Percentiles rank a stretch among this genome's conserved stretches.
phyloP scores from a whole-genome alignment of 805 yeast species.

The Saccharomycopsis guyanensis region DNA sequence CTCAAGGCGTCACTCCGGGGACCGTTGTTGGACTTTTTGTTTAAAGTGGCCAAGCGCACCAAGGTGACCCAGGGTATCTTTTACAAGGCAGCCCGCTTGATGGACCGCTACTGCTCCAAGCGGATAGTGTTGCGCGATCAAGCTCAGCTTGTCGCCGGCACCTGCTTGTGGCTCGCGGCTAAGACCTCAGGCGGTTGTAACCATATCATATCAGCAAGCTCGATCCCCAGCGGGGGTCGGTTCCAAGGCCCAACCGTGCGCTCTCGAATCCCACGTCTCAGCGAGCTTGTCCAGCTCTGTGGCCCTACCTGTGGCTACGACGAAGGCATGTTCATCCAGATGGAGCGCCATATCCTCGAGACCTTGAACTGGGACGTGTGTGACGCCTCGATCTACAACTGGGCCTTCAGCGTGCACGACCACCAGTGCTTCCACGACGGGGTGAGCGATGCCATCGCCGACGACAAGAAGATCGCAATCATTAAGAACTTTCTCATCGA shows the following conservation, averaged over 20 bases:
- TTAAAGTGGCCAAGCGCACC: slow-evolving; percentile 61
- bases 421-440: slow-evolving; percentile 44
- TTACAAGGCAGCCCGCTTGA: slow-evolving; percentile 62
- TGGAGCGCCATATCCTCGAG: slow-evolving; percentile 69
- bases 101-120: slow-evolving; percentile 87
- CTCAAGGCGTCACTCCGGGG: slow-evolving; percentile 66
- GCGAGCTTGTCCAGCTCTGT: slow-evolving; percentile 66
- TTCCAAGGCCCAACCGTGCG: slow-evolving; percentile 66
- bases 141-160: slow-evolving; percentile 83
- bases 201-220: slow-evolving; percentile 48
- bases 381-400: slow-evolving; percentile 40
- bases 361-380: slow-evolving; percentile 68
- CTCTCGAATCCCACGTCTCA: slow-evolving; percentile 63
- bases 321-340: slow-evolving; percentile 56
- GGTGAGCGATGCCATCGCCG: slow-evolving; percentile 25
- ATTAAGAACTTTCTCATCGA: slow-evolving; percentile 20
- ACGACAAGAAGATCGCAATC: slow-evolving; percentile 15
- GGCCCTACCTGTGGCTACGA: slow-evolving; percentile 56
- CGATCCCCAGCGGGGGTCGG: slow-evolving; percentile 49
- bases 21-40: slow-evolving; percentile 68
- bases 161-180: slow-evolving; percentile 89
- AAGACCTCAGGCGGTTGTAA: slow-evolving; percentile 74
- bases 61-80: slow-evolving; percentile 60
- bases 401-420: slow-evolving; percentile 41
- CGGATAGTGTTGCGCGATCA: slow-evolving; percentile 80